Conservation (phyloP, 352 stramenopile genomes). For the Globisporangium recalcitrans region DNA sequence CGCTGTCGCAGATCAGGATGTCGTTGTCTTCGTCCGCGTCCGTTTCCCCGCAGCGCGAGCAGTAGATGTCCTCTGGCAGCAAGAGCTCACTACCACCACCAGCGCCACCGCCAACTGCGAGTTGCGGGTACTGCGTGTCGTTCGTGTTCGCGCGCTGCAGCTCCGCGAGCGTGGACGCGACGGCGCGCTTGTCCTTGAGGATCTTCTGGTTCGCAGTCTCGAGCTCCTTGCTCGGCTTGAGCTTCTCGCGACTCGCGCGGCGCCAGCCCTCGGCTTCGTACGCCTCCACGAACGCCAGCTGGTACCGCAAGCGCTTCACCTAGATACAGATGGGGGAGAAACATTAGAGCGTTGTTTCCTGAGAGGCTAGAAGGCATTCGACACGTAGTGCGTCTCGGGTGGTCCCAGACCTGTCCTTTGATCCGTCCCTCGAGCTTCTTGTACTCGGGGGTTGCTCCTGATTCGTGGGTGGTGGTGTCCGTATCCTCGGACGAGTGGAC, state of each 20-base stretch:
- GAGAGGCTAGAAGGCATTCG: not conserved
- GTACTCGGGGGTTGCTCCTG: constrained; percentile 8
- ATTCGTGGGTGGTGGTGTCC: not conserved
- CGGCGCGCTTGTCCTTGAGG: constrained; percentile 36
- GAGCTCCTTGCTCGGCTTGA: constrained; percentile 77
- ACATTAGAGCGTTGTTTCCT: not conserved
- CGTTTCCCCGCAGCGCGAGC: constrained; percentile 62
- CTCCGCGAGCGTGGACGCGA: constrained; percentile 41
- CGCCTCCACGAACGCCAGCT: constrained; percentile 74
- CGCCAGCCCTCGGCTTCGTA: constrained; percentile 84
- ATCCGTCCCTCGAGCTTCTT: constrained; percentile 16
- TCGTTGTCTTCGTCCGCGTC: constrained; percentile 70
- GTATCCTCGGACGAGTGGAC: not conserved
- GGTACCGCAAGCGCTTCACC: constrained; percentile 52
- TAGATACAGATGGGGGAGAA: constrained; percentile 7
- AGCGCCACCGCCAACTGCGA: constrained; percentile 28
- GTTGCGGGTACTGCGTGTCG: constrained; percentile 51
- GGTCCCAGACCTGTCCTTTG: not conserved
- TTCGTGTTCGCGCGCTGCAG: constrained; percentile 31
- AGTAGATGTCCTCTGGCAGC: constrained; percentile 56
- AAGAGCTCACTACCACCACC: constrained; percentile 4
- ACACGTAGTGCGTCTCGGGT: not conserved
- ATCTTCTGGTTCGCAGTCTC: constrained; percentile 49
- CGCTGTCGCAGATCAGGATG: constrained; percentile 78
- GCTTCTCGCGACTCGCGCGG: constrained; percentile 65